Evolutionary conservation across 495 filamentous ascomycete genomes (phyloP), one percentile per base, ranked within the genome.

Genomic region (Daldinia grandis): DNA sequence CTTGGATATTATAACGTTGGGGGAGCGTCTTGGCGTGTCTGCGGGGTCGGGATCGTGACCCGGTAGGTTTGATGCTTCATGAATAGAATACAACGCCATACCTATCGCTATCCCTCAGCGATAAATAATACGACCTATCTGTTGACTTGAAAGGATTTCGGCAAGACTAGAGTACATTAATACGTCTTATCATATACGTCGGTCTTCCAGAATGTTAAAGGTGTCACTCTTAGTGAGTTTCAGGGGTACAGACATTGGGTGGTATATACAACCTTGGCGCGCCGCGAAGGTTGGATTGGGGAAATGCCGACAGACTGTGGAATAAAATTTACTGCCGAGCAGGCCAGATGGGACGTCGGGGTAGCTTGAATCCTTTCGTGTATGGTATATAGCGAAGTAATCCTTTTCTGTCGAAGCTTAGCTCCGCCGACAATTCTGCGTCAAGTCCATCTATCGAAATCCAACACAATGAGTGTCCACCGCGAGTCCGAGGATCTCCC

Each of bases 291-390:
- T 65, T 54, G 60, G 56, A 28, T 24, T 25, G n/a, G 30, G 31
- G 28, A 40, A 57, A 27, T 73, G 65, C 70, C 61, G 70, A 64
- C 31, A 17, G 10, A 17, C n/a, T 25, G 50, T 54, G 67, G 51
- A 35, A 47, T 54, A 44, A 40, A 60, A 72, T 40, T 24, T 64
- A 73, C 54, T 68, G 50, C 70, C 70, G 64, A 59, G 28, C 21
- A 58, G 51, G 15, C 56, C 24, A 57, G 61, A 68, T 73, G 70
- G 57, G 59, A 73, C 70, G 57, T 73, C 40, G 70, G 70, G 60
- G 64, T 68, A 72, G 37, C n/a, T 54, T 30, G 47, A 21, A 12
- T 40, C 10, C 10, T 37, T 44, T 65, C 25, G 1, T 25, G 17
- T 66, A 62, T 61, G 50, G 42, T 47, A 47, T 24, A 64, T 31